Conservation (phyloP, 2,329 filamentous ascomycete species). For the Fusarium beomiforme region DNA sequence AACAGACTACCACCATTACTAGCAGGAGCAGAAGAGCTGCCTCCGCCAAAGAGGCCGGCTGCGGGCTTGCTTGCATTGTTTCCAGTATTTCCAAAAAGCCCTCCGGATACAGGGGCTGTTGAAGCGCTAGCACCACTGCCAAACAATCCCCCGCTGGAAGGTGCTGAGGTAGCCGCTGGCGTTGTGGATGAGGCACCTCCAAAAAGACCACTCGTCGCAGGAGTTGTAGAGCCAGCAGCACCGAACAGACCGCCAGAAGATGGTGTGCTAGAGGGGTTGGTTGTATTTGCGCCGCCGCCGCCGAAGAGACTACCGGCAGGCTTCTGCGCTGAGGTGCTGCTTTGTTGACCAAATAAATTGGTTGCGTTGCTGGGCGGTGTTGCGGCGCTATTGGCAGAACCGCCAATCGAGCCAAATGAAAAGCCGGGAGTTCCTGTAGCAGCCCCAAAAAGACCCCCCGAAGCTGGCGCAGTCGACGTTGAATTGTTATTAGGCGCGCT, state of each 20-base stretch:
- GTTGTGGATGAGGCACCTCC: slow-evolving; percentile 40
- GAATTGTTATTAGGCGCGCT: slow-evolving; percentile 46
- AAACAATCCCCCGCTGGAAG: slow-evolving; percentile 40
- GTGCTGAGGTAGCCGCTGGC: slow-evolving; percentile 40
- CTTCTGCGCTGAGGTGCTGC: slow-evolving; percentile 42
- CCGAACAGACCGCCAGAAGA: slow-evolving; percentile 39
- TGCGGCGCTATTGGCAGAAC: slow-evolving; percentile 39
- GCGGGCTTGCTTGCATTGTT: slow-evolving; percentile 33
- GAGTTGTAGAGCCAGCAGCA: slow-evolving; percentile 38
- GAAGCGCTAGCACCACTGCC: slow-evolving; percentile 35
- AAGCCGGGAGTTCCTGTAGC: slow-evolving; percentile 49
- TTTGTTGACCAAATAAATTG: slow-evolving; percentile 48
- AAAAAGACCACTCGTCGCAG: slow-evolving; percentile 37
- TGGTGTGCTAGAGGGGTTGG: slow-evolving; percentile 33
- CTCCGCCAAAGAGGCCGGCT: slow-evolving; percentile 44
- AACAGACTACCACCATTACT: slow-evolving; percentile 34
- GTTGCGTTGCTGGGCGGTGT: slow-evolving; percentile 44
- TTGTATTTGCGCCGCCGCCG: slow-evolving; percentile 35
- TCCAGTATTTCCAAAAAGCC: slow-evolving; percentile 47
- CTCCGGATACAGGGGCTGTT: slow-evolving; percentile 44
- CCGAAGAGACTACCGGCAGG: slow-evolving; percentile 42
- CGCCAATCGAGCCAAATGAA: slow-evolving; percentile 52
- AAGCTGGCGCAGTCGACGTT: slow-evolving; percentile 52
- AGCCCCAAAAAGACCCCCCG: slow-evolving; percentile 54
- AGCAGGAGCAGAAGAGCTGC: slow-evolving; percentile 39